Percentiles rank a stretch among this genome's conserved stretches.
Evolutionary conservation across 345 rosid species (phyloP).

Genomic region (Erodium maritimum): DNA sequence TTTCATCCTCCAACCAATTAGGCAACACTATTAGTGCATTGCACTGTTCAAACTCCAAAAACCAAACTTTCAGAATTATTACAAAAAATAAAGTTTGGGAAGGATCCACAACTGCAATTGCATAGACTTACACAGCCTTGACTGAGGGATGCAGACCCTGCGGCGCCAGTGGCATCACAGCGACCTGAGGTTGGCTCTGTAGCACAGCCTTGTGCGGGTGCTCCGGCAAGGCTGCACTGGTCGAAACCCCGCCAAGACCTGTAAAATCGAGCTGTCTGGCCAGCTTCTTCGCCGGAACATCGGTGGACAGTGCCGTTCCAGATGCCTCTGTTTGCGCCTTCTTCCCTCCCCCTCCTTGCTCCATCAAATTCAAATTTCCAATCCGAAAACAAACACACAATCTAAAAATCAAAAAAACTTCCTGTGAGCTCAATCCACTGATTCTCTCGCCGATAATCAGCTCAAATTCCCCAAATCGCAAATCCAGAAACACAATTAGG

Average conservation of each 20-base stretch:
- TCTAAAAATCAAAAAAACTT: background rate
- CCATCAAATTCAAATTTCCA: constrained; percentile 30
- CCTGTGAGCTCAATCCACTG: constrained; percentile 8
- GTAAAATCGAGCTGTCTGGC: constrained; percentile 97
- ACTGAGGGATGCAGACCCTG: constrained; percentile 28
- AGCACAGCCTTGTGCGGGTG: constrained; percentile 25
- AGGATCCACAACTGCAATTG: background rate
- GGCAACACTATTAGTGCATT: too few species aligned
- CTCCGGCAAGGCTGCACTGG: constrained; percentile 35
- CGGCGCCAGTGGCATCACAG: too few species aligned
- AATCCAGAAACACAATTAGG: constrained; percentile 27
- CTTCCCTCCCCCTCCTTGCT: constrained; percentile 53
- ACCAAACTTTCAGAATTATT: background rate
- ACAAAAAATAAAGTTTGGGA: background rate
- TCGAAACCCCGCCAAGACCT: constrained; percentile 23
- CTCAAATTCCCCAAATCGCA: constrained; percentile 23
- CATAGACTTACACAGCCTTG: constrained; percentile 47
- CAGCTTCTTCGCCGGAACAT: constrained; percentile 52
- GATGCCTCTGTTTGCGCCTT: constrained; percentile 31
- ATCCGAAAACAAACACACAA: background rate
- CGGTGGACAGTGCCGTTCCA: constrained; percentile 3
- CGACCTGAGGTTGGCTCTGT: constrained; percentile 7
- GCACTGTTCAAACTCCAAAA: too few species aligned
- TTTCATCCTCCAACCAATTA: too few species aligned
- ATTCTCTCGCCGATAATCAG: constrained; percentile 17